phyloP scores from a whole-genome alignment of 1,284 basidiomycete species.

The Pseudozyma tsukubaensis region DNA sequence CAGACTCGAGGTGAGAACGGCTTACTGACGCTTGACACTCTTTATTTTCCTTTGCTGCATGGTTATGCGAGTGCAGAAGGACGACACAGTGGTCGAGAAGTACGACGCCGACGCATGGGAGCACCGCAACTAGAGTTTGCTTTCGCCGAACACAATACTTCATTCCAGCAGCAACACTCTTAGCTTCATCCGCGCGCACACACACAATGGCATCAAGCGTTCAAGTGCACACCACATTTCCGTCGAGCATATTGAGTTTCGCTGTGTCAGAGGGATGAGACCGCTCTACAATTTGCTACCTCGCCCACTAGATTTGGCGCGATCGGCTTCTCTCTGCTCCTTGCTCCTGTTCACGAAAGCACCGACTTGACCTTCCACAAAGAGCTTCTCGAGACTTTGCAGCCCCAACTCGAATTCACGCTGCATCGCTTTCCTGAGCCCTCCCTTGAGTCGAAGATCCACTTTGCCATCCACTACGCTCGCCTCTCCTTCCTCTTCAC shows the following conservation, averaged over 20 bases:
- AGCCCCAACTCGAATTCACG: conserved; percentile 38
- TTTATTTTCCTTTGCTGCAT: neutral
- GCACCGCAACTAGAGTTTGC: conserved; percentile 35
- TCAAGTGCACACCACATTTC: too few relatives aligned
- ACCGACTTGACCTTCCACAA: conserved; percentile 36
- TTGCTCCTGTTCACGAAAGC: conserved; percentile 36
- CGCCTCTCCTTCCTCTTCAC: neutral
- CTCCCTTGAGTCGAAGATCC: conserved; percentile 40
- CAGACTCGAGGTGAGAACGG: neutral
- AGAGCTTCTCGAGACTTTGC: conserved; percentile 28
- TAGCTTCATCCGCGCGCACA: neutral
- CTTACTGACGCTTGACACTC: too few relatives aligned
- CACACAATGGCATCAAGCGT: neutral
- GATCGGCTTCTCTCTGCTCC: conserved; percentile 22
- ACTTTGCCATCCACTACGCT: neutral
- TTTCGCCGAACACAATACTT: neutral
- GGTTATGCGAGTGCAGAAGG: conserved; percentile 36
- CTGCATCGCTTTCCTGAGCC: conserved; percentile 34
- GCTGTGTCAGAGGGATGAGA: too few relatives aligned
- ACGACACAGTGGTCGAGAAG: conserved; percentile 63
- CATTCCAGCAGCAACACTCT: neutral
- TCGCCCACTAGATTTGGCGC: conserved; percentile 11
- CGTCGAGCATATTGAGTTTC: too few relatives aligned
- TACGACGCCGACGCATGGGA: conserved; percentile 63
- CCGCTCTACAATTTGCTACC: conserved; percentile 25